Evolutionary conservation across 306 rosid genomes (phyloP), one percentile per base, ranked within the genome.

Genomic region (Adenanthera pavonina): DNA sequence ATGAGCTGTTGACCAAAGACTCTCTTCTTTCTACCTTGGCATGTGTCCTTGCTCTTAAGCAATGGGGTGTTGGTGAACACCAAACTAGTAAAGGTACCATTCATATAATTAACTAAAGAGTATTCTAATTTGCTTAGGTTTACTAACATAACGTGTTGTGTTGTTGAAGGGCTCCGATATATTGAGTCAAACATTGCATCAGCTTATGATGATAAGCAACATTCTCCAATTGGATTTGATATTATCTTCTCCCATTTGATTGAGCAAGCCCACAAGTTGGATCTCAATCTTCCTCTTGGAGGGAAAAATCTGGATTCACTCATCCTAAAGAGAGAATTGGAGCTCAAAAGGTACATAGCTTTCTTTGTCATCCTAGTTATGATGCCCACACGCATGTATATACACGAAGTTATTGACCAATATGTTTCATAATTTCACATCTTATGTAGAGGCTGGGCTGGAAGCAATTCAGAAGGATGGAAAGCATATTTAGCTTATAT

Each of bases 21-120:
- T 80, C 94, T 85, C 91, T 95, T 48, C 80, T 90, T 49, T 90
- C 97, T 38, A 90, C 97, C 82, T 86, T 92, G 76, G 86, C 97
- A 1, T 83, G 94, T 62, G 61, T 89, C 54, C 87, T 95, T 79
- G 92, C 97, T 48, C 85, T 95, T 17, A 90, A 89, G 81, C 92
- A 74, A 52, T 90, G 94, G 94, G 84, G 72, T 84, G 69, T 87
- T 76, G 97, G 95, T 35, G 89, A 86, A 47, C 86, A 89, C 41
- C 94, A 86, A 77, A 88, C 90, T 78, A 87, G 64, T 75, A 88
- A 73, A 62, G 98, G 97, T 91, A 89, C 5, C 15, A 12, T 51
- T 51, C n/a, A 13, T 51, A 41, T 41, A 41, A 41, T 41, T 41
- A 41, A 41, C 1, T 25, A 25, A 25, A 25, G 30, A 25, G 30